Evolutionary conservation across 1,284 basidiomycete genomes (phyloP), one percentile per base, ranked within the genome.

Genomic region (Retiboletus fuscus): DNA sequence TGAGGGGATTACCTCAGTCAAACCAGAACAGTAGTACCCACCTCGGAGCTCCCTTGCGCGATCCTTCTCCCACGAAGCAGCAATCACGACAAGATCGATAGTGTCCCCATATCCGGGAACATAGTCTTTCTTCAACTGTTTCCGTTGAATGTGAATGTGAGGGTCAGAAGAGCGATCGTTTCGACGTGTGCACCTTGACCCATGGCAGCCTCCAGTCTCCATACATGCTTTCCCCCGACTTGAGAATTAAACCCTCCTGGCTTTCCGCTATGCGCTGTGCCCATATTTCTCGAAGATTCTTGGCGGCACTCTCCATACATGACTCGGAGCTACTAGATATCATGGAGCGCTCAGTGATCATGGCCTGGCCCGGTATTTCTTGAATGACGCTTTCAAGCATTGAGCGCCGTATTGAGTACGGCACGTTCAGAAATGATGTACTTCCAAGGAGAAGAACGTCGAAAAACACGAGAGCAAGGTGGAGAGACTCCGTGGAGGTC

Each of bases 381-480:
- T 77, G 76, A 28, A 96, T 83, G 11, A 90, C 72, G 1, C 82
- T 78, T 77, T 95, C 92, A 7, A 97, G 87, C 3, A 88, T 77
- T 15, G 79, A 76, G 30, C 94, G 88, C 10, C 96, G 90, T 16
- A 84, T 72, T 0, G 81, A 80, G 76, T 96, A 96, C 0, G 90
- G 80, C 5, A 79, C 78, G 3, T 85, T 82, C 12, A 95, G 77
- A 16, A 95, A 83, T 10, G 87, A 91, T 41, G 82, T 72, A 20
- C 84, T 88, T 74, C 96, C 89, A 1, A 95, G 81, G 26, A 88
- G 81, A 5, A 97, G 85, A 18, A 96, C 78, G 75, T 96, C 96
- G 77, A 96, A 97, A 84, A 95, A 96, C 6, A 94, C 91, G 10
- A 96, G 85, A 22, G 90, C 93, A 8, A 96, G 88, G 71, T 92